Evolutionary conservation across 371 early-diverging fungal species (phyloP), one percentile per base, ranked within the genome.

Genomic region (Apophysomyces elegans): DNA sequence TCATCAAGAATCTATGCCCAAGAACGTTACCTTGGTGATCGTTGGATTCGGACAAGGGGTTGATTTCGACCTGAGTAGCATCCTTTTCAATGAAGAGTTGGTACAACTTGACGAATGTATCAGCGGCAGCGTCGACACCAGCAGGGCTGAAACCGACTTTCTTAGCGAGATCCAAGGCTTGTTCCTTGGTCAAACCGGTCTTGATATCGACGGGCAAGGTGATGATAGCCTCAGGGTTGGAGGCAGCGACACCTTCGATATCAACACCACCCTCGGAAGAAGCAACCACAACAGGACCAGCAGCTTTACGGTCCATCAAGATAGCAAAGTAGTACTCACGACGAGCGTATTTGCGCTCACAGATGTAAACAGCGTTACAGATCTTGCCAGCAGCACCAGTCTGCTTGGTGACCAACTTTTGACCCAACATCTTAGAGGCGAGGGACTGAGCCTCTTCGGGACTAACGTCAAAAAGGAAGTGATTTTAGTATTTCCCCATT

Each of bases 321-420:
- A 99, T 95, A 58, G 99, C 98, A 87, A 99, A 97, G 89, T 99
- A 98, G 88, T 92, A 97, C 85, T 98, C 98, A 68, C 92, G 91
- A 65, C 95, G 94, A 71, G 95, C 92, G 73, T 94, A 95, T 76
- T 95, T 89, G 75, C 96, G 95, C 85, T 99, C 98, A 70, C 92
- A 94, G 69, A 99, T 88, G 79, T 92, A 99, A 63, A 92, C 96
- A 50, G 93, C 82, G 79, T 96, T 95, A 87, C 99, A 99, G 69
- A 88, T 86, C 82, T 96, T 95, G 61, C 99, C 99, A 37, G 80
- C 93, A 67, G 94, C 93, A 59, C 98, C 98, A 35, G 99, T 99
- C 84, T 99, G 98, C 88, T 99, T 99, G 72, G 98, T 99, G 73
- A 97, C 84, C 65, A 99, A 88, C 78, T 91, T 96, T 83, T 94